A percentile compares a stretch with the other conserved stretches of the same genome.
phyloP scores from a whole-genome alignment of 768 basidiomycete species.

The Pholiota conissans region DNA sequence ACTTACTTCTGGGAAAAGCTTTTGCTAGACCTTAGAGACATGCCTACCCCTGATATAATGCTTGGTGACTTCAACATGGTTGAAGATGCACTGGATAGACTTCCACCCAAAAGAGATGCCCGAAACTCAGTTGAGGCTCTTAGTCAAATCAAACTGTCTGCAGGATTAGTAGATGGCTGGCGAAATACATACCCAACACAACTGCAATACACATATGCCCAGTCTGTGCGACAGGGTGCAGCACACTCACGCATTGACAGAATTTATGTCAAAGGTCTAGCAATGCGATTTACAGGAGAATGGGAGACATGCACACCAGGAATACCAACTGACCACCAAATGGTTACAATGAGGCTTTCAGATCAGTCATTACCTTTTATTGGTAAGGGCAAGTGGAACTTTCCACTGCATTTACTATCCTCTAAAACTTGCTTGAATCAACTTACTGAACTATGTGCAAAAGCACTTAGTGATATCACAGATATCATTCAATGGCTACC shows the following conservation, averaged over 20 bases:
- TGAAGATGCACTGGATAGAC: slow-evolving; percentile 34
- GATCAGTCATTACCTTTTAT: slow-evolving; percentile 22
- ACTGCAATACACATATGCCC: slow-evolving; percentile 26
- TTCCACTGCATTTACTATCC: slow-evolving; percentile 12
- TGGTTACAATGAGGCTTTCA: slow-evolving; percentile 25
- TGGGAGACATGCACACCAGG: slow-evolving; percentile 24
- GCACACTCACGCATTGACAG: slow-evolving; percentile 33
- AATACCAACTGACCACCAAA: slow-evolving; percentile 30
- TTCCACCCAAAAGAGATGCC: slow-evolving; percentile 26
- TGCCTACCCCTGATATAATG: slow-evolving; percentile 29
- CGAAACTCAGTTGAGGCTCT: slow-evolving; percentile 11
- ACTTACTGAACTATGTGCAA: background rate
- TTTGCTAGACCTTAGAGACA: background rate
- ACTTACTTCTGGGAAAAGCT: slow-evolving; percentile 8
- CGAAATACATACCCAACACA: slow-evolving; percentile 19
- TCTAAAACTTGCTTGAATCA: slow-evolving; percentile 12
- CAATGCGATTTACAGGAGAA: slow-evolving; percentile 13
- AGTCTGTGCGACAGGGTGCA: slow-evolving; percentile 4
- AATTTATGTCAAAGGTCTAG: slow-evolving; percentile 27
- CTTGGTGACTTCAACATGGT: slow-evolving; percentile 44
- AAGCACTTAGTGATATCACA: background rate
- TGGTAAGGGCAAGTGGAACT: slow-evolving; percentile 33
- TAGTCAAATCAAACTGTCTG: slow-evolving; percentile 13
- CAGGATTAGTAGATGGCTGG: slow-evolving; percentile 33
- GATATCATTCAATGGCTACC: background rate